Percentiles rank a stretch among this genome's conserved stretches.
Evolutionary conservation across 768 basidiomycete genomes (phyloP).

Genomic region (Fomitopsis serialis): DNA sequence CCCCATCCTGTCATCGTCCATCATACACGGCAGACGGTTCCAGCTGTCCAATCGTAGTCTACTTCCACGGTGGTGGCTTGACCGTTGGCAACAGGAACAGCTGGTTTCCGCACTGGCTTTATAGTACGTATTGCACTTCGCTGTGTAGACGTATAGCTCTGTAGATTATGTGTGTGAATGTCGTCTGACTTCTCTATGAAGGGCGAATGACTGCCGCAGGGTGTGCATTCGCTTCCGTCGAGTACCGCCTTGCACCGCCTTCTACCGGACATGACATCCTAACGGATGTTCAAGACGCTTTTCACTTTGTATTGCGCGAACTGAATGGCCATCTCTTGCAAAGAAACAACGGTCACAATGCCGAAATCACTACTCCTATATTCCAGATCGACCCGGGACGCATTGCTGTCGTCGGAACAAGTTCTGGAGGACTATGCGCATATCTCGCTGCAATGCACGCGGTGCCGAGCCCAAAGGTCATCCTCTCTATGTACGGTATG

Average conservation of each 20-base stretch:
- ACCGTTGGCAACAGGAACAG: slow-evolving; percentile 51
- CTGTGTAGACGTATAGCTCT: neutral
- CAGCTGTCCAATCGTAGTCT: slow-evolving; percentile 23
- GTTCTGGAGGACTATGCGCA: slow-evolving; percentile 60
- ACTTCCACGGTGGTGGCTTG: slow-evolving; percentile 52
- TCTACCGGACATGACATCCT: slow-evolving; percentile 52
- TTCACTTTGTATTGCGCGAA: slow-evolving; percentile 36
- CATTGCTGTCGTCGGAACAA: slow-evolving; percentile 51
- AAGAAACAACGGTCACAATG: neutral
- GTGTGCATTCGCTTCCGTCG: slow-evolving; percentile 54
- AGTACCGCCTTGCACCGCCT: slow-evolving; percentile 53
- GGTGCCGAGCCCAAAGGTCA: slow-evolving; percentile 44
- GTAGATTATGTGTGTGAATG: neutral
- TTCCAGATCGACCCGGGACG: slow-evolving; percentile 38
- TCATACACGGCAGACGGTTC: slow-evolving; percentile 19
- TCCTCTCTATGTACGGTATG: slow-evolving; percentile 57
- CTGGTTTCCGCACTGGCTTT: slow-evolving; percentile 66
- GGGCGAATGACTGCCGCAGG: slow-evolving; percentile 43
- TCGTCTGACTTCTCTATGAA: slow-evolving; percentile 17
- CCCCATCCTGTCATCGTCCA: slow-evolving; percentile 27
- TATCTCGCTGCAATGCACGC: slow-evolving; percentile 55
- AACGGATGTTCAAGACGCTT: slow-evolving; percentile 52
- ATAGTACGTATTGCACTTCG: slow-evolving; percentile 31
- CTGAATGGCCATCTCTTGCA: slow-evolving; percentile 8
- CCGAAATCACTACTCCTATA: neutral